These are phyloP conservation scores for Sugiyamaella grinbergsii DNA, from an alignment of 1,139 yeast species.

Conservation along the genomic window DNA sequence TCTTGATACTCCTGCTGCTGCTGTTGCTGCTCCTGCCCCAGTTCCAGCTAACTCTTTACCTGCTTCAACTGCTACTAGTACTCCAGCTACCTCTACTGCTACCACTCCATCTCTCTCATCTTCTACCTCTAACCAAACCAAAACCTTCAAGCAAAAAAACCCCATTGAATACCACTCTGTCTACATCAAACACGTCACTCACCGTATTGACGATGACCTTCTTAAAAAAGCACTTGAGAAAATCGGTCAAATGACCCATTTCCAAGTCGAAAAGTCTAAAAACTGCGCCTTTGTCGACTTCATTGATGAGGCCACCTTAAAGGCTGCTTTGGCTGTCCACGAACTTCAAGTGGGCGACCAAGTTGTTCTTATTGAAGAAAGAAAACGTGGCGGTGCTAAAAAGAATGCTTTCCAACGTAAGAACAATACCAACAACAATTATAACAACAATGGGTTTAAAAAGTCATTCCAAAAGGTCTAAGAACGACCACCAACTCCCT, in stretches of 20 bases:
- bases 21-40: conserved; percentile 31
- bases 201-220: conserved; percentile 36
- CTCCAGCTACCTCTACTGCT: conserved; percentile 10
- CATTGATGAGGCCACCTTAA: conserved; percentile 39
- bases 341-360: conserved; percentile 39
- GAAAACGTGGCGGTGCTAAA: conserved; percentile 37
- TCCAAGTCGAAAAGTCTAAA: conserved; percentile 41
- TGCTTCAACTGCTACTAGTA: conserved; percentile 14
- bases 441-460: conserved; percentile 7
- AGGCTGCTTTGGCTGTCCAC: conserved; percentile 40
- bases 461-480: conserved; percentile 17
- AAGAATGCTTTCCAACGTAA: conserved; percentile 14
- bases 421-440: conserved; percentile 8
- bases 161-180: conserved; percentile 41
- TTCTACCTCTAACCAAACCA: conserved; percentile 9
- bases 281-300: conserved; percentile 47
- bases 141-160: conserved; percentile 11
- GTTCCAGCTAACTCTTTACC: conserved; percentile 21
- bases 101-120: conserved; percentile 14
- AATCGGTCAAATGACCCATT: conserved; percentile 43
- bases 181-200: conserved; percentile 43
- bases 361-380: conserved; percentile 39
- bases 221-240: conserved; percentile 39
- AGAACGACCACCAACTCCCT: not conserved
- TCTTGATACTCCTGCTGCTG: conserved; percentile 20